Evolutionary conservation across 2,329 filamentous ascomycete species (phyloP), one percentile per base, ranked within the genome.

Genomic region (Penicillium sp.): DNA sequence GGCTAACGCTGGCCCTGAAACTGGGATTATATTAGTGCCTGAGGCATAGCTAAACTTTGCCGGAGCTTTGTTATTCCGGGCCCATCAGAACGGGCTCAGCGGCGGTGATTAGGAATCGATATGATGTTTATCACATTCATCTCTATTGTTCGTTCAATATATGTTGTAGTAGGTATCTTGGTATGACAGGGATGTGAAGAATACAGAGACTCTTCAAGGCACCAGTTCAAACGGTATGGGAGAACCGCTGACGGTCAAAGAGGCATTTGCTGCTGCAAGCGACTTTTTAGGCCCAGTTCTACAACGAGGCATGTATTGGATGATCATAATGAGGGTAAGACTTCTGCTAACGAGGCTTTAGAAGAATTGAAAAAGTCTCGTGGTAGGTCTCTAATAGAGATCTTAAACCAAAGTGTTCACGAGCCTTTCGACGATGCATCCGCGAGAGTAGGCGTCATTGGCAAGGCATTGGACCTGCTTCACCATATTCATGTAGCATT

Each of bases 281-380:
- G 66, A 68, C 23, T 80, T 79, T 63, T 65, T 80, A 48, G 70
- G 66, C 57, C 76, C 78, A 31, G 76, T 79, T 46, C 70, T 80
- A 61, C 71, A 76, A 66, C 71, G 74, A 79, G 78, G 78, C 74
- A 79, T 66, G 77, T 66, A 64, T 41, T 41, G 13, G 35, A 26
- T 61, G 19, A 44, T 29, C 13, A 50, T 56, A 29, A 19, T 54
- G 38, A 6, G 45, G 61, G 38, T 11, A 9, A 58, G 56, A 53
- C 45, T 23, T 47, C 64, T 64, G 70, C 76, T 79, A 70, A 78
- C 71, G 48, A 26, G 41, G 41, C 21, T 54, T n/a, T 72, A 80
- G 78, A 78, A 66, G 73, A 78, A 69, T 72, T 78, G 51, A 71
- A 76, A 61, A 76, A 74, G 54, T 70, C 65, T 29, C 72, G 70